These are phyloP conservation scores for Pythium chondricola DNA, from an alignment of 352 stramenopile genomes.

Conservation along the genomic window DNA sequence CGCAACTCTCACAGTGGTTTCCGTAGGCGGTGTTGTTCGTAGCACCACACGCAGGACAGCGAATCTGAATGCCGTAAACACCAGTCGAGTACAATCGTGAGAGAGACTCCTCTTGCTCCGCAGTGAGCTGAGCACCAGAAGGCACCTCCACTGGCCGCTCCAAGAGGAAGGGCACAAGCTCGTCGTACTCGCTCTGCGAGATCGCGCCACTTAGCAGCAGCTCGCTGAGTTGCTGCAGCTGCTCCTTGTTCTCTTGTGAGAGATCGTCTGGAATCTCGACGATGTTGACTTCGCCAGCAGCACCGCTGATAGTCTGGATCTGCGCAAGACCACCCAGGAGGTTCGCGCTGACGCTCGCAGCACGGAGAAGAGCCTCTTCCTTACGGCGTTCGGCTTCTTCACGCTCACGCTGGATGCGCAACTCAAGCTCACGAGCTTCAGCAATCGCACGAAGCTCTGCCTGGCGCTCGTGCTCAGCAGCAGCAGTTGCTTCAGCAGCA, in stretches of 20 bases:
- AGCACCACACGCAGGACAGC: conserved; percentile 75
- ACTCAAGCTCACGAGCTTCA: conserved; percentile 58
- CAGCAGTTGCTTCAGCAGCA: conserved; percentile 67
- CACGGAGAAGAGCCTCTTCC: conserved; percentile 53
- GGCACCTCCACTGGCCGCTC: conserved; percentile 54
- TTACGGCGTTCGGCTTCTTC: conserved; percentile 52
- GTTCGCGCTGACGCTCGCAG: conserved; percentile 70
- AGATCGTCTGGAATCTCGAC: conserved; percentile 80
- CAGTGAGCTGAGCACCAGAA: conserved; percentile 58
- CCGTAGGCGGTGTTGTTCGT: conserved; percentile 87
- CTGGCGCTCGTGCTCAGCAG: conserved; percentile 76
- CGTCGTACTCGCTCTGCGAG: conserved; percentile 79
- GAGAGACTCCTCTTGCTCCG: conserved; percentile 79
- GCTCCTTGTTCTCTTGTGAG: conserved; percentile 81
- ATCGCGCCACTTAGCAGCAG: conserved; percentile 78
- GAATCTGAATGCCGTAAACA: conserved; percentile 83
- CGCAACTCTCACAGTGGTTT: conserved; percentile 84
- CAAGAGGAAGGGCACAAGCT: conserved; percentile 82
- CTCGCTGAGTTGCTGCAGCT: conserved; percentile 82
- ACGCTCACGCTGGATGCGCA: conserved; percentile 47
- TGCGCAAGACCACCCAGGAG: conserved; percentile 71
- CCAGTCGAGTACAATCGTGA: conserved; percentile 68
- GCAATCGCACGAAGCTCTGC: conserved; percentile 75
- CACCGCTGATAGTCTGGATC: conserved; percentile 67
- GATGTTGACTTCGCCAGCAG: conserved; percentile 66